Evolutionary conservation across 2,329 filamentous ascomycete genomes (phyloP).

Genomic region (Reticulascus tulasneorum): DNA sequence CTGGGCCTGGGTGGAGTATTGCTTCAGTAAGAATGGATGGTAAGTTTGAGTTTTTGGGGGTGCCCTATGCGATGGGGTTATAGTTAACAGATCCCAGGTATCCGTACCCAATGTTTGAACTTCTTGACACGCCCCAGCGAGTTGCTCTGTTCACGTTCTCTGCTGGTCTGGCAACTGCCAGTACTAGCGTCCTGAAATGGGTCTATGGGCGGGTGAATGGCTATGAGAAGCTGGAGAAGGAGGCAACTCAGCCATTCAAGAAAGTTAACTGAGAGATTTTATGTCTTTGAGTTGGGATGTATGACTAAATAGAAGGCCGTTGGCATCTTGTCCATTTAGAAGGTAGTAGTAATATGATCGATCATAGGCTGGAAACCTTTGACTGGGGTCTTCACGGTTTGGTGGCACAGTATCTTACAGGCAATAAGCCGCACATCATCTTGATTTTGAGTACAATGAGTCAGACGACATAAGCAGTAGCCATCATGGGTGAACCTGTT

Average conservation of each 20-base stretch:
- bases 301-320: no score
- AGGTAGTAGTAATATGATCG: no score
- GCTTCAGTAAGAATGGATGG: constrained; percentile 64
- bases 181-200: constrained; percentile 65
- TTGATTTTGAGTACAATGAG: no score
- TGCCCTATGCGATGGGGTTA: no score
- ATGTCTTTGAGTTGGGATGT: not conserved
- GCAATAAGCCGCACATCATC: no score
- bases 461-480: no score
- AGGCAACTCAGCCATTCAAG: constrained; percentile 28
- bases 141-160: constrained; percentile 65
- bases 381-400: no score
- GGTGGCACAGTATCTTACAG: no score
- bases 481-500: no score
- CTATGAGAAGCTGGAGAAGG: constrained; percentile 34
- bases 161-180: constrained; percentile 67
- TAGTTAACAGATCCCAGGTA: constrained; percentile 51
- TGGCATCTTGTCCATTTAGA: no score
- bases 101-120: constrained; percentile 78
- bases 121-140: constrained; percentile 63
- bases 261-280: constrained; percentile 11
- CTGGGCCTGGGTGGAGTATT: constrained; percentile 75
- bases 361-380: no score
- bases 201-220: constrained; percentile 66
- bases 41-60: constrained; percentile 37